Base-by-base conservation (phyloP, 129 eudicot genomes). In the Scalesia atractyloides region DNA sequence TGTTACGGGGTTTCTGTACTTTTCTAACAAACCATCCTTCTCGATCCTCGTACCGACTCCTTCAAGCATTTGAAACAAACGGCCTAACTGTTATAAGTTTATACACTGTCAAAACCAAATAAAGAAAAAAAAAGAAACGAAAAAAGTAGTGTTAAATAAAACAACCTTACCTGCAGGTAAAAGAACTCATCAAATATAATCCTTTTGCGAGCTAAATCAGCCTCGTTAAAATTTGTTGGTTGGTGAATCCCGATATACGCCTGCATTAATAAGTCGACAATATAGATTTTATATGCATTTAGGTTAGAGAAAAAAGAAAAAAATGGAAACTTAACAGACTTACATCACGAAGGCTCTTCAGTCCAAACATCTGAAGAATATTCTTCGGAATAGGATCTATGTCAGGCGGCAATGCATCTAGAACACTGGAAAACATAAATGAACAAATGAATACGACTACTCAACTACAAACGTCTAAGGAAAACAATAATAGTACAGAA, bases 101-200 rank as follows among this genome's bases (percentile, higher is more conserved):
- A 30, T 30, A 47, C 44, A 69, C 62, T 34, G 64, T 73, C 80
- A 73, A 69, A 34, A 39, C 6, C 70, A 68, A 43, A 41, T 22
- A 74, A 11, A 67, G 30, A 24, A 26, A 68, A 46, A 68, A 30
- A 36, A 46, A 17, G 39, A 36, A 37, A 22, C 48, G 66, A 50
- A 64, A 68, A 50, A 52, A 59, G 52, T 30, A 60, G 65, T 36
- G 7, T 24, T 17, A 73, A 60, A 37, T 18, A 52, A 56, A 39
- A 64, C 24, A 52, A 44, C 60, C 78, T 72, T 64, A 86, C 98
- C 98, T 94, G 98, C 69, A 90, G 85, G 69, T 94, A 90, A 77
- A 94, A 90, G 81, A 94, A 94, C 78, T 94, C 97, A 69, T 94
- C 98, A 84, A 94, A 94, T 75, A 94, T 86, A 73, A 94, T 86